Base-by-base conservation (phyloP, 192 early-diverging fungal species). In the Allomyces arbusculus region DNA sequence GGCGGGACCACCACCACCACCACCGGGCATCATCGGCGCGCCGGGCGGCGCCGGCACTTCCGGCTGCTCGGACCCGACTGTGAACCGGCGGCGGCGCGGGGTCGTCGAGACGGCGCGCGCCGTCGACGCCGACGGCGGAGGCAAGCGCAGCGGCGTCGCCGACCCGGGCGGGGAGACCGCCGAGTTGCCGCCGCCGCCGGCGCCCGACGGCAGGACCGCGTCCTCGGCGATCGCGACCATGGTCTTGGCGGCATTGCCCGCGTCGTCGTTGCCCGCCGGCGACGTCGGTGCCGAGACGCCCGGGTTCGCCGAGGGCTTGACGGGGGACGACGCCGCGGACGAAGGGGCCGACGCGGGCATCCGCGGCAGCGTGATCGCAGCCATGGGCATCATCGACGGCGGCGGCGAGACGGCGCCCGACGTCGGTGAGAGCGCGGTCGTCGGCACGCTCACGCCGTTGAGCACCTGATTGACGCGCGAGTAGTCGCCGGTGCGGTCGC, bases 1-100 rank as follows among this genome's bases (percentile, higher is more conserved):
- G 26, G 28, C 63, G 10, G 8, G n/a, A n/a, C n/a, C n/a, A n/a
- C n/a, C n/a, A n/a, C n/a, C n/a, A n/a, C n/a, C n/a, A n/a, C n/a
- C n/a, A n/a, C n/a, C n/a, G n/a, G n/a, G n/a, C n/a, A n/a, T n/a
- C n/a, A n/a, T 11, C 28, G 63, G 63, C 19, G 63, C 63, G 14
- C 26, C 63, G 16, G 24, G 16, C 0, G 26, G 50, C 1, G 50
- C 50, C 16, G 50, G 16, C 2, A 14, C 7, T 0, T 14, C 16
- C 50, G 12, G 50, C 16, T 58, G 16, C 24, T 80, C 79, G 25
- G 66, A 69, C n/a, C 79, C 79, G 58, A 78, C 76, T 3, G 76
- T 78, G 70, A 77, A 76, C 0, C 76, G 75, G 12, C 79, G 71
- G 9, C 63, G 61, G 43, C 26, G 64, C 43, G 62, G 65, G 62